phyloP scores from a whole-genome alignment of 352 stramenopile genomes.

The Pythium monospermum region DNA sequence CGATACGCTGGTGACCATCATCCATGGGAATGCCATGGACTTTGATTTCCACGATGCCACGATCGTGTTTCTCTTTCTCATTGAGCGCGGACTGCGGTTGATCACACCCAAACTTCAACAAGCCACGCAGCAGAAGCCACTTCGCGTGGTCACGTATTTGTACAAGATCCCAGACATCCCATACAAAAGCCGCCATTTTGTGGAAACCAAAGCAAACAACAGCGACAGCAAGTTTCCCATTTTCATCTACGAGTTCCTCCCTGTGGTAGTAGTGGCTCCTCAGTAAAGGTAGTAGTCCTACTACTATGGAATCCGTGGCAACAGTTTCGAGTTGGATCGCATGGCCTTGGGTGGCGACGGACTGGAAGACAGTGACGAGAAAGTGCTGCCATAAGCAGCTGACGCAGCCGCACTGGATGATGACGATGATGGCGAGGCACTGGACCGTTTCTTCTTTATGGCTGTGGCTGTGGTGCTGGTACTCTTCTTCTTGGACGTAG shows the following conservation, averaged over 20 bases:
- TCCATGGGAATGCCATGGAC: conserved; percentile 66
- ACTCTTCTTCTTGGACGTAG: conserved; percentile 21
- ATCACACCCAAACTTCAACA: conserved; percentile 46
- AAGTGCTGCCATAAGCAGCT: background rate
- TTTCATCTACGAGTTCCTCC: conserved; percentile 67
- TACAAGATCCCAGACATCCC: conserved; percentile 54
- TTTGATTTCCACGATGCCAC: conserved; percentile 58
- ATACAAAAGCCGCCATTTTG: conserved; percentile 38
- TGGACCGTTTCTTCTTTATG: conserved; percentile 28
- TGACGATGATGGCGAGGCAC: conserved; percentile 8
- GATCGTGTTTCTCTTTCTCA: conserved; percentile 80
- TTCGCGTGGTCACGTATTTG: conserved; percentile 72
- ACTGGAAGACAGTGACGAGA: conserved; percentile 2
- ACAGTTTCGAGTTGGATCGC: conserved; percentile 32
- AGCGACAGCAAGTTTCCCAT: conserved; percentile 60
- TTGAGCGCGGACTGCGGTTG: conserved; percentile 65
- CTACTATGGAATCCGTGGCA: conserved; percentile 28
- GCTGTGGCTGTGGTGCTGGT: too few species aligned
- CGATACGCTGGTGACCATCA: conserved; percentile 51
- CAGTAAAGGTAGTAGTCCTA: background rate
- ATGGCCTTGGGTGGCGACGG: conserved; percentile 25
- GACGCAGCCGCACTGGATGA: conserved; percentile 9
- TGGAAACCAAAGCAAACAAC: conserved; percentile 32
- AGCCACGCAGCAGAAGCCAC: conserved; percentile 23
- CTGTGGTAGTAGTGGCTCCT: background rate